Percentiles rank a stretch among this genome's conserved stretches.
These are phyloP conservation scores for Phaeosphaeria sp. DNA, from an alignment of 2,329 filamentous ascomycete genomes.

Conservation along the genomic window DNA sequence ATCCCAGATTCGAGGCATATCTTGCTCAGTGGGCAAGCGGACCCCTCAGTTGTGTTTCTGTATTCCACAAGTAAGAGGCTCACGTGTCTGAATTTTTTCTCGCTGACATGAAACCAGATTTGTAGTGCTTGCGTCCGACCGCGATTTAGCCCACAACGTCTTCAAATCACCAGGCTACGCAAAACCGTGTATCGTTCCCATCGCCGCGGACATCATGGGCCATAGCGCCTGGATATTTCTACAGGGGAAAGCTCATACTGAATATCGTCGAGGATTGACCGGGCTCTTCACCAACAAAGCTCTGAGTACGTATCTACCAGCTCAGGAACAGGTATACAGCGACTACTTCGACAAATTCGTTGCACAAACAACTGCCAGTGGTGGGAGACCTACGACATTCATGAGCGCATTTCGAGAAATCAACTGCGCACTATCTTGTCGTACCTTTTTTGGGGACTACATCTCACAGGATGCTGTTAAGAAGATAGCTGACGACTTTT, in stretches of 20 bases:
- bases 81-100: background rate
- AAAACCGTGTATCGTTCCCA: slow-evolving; percentile 94
- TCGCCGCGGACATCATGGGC: slow-evolving; percentile 90
- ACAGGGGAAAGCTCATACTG: slow-evolving; percentile 90
- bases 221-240: slow-evolving; percentile 94
- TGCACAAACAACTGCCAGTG: slow-evolving; percentile 69
- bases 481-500: slow-evolving; percentile 95
- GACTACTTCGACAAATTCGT: slow-evolving; percentile 82
- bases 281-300: slow-evolving; percentile 87
- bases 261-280: slow-evolving; percentile 96
- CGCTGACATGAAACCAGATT: slow-evolving; percentile 64
- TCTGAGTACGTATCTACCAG: slow-evolving; percentile 83
- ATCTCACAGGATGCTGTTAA: slow-evolving; percentile 86
- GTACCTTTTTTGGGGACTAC: slow-evolving; percentile 94
- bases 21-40: slow-evolving; percentile 89
- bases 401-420: slow-evolving; percentile 92
- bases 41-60: slow-evolving; percentile 90
- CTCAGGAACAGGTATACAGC: slow-evolving; percentile 89
- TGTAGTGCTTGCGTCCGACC: slow-evolving; percentile 91
- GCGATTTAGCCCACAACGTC: slow-evolving; percentile 92
- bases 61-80: slow-evolving; percentile 86
- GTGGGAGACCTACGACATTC: slow-evolving; percentile 78
- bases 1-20: slow-evolving; percentile 90
- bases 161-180: slow-evolving; percentile 91
- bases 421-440: slow-evolving; percentile 90